Conservation (phyloP, 805 yeast genomes). For the Candida koratica region DNA sequence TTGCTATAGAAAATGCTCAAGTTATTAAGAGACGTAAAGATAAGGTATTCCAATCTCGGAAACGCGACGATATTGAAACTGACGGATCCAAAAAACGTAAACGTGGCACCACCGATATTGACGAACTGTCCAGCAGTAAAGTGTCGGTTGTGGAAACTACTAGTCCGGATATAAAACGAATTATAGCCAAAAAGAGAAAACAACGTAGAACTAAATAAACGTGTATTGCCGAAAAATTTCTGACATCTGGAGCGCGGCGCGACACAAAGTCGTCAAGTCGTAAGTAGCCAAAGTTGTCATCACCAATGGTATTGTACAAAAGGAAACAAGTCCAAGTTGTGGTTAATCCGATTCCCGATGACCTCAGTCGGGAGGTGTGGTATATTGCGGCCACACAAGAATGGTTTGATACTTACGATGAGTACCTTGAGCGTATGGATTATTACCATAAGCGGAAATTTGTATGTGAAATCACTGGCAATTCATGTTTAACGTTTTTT, state of each 20-base stretch:
- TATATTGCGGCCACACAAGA: constrained; percentile 80
- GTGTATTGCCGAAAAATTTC: neutral
- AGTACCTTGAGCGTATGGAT: constrained; percentile 66
- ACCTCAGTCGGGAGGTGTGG: constrained; percentile 67
- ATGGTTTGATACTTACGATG: constrained; percentile 78
- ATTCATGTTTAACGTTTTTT: constrained; percentile 83
- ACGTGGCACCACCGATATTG: too few relatives aligned
- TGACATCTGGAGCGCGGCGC: too few relatives aligned
- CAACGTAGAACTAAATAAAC: constrained; percentile 48
- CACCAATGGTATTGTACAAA: constrained; percentile 64
- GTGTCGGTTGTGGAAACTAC: too few relatives aligned
- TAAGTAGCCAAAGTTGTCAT: neutral
- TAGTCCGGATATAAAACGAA: constrained; percentile 54
- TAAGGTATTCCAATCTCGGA: constrained; percentile 35
- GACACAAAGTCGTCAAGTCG: constrained; percentile 1
- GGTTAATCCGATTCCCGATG: constrained; percentile 55
- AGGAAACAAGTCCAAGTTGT: constrained; percentile 63
- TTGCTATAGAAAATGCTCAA: constrained; percentile 93
- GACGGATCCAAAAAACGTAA: too few relatives aligned
- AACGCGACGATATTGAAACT: too few relatives aligned
- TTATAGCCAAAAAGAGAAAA: constrained; percentile 68
- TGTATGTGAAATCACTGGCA: constrained; percentile 94
- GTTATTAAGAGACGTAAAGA: constrained; percentile 89
- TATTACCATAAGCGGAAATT: constrained; percentile 73
- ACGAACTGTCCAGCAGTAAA: too few relatives aligned